Evolutionary conservation across 192 early-diverging fungal species (phyloP), one percentile per base, ranked within the genome.

Genomic region (Cetraspora pellucida): DNA sequence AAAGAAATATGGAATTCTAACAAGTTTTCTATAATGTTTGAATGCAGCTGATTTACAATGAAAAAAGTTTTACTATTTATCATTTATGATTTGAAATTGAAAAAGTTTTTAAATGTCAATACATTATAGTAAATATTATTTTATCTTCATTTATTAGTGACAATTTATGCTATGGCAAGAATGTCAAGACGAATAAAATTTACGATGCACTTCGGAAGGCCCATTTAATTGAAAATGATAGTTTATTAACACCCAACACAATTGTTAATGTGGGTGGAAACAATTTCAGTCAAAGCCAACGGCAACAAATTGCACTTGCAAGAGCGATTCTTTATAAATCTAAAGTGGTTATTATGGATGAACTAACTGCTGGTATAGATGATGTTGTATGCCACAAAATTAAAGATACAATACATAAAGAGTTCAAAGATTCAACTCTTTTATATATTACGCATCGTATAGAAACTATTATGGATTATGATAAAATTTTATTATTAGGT

Each of bases 401-500:
- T 82, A 95, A 98, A 85, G 81, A 85, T 10, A 93, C 95, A 0
- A 96, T 98, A 72, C 87, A 91, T 27, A 86, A 88, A 43, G 86
- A 90, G 67, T 94, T 96, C 81, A 86, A 83, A 21, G 83, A 91
- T 55, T 88, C 88, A 25, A 98, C 97, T 0, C 72, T 98, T 58
- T 80, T 99, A 60, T 92, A 90, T 77, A 95, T 99, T 82, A 96
- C 97, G 2, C 97, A 99, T 77, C 89, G 96, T 17, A 60, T 96
- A 60, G 85, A 89, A 72, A 95, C 95, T 1, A 88, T 97, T 28
- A 91, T 93, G 55, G 92, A 91, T 61, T 96, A 95, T 77, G 95
- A 97, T 84, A 85, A 89, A 31, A 90, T 97, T 10, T 58, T 95
- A 19, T 93, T 95, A 44, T 75, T 85, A 43, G 69, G 69, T 71